These are phyloP conservation scores for Backusella morwellensis DNA, from an alignment of 192 early-diverging fungal species.

Conservation along the genomic window DNA sequence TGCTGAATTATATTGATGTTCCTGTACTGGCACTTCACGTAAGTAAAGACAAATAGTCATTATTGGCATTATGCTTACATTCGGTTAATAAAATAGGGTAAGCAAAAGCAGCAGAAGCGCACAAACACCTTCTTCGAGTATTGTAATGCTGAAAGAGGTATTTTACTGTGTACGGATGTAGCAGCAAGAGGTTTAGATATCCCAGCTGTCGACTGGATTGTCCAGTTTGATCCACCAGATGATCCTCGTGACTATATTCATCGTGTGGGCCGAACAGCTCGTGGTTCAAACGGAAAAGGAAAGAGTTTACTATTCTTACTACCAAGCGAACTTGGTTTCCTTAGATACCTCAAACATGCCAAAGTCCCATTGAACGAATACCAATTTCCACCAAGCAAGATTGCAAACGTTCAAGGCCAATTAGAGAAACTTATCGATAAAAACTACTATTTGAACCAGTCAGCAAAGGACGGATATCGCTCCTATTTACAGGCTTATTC, in stretches of 20 bases:
- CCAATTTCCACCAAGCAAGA: constrained; percentile 93
- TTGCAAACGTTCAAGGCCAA: constrained; percentile 94
- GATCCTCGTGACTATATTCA: constrained; percentile 98
- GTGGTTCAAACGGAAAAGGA: constrained; percentile 78
- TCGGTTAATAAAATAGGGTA: constrained; percentile 47
- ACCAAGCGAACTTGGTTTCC: constrained; percentile 91
- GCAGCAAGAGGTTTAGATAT: constrained; percentile 98
- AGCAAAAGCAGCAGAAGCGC: constrained; percentile 98
- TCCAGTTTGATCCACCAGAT: constrained; percentile 99
- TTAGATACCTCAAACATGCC: constrained; percentile 96
- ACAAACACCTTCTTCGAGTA: constrained; percentile 99
- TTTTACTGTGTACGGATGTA: constrained; percentile 95
- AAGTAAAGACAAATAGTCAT: constrained; percentile 26
- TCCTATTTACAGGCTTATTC: constrained; percentile 96
- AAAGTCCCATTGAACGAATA: constrained; percentile 99
- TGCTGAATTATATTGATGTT: constrained; percentile 99
- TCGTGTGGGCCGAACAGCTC: constrained; percentile 94
- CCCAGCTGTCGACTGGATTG: constrained; percentile 98
- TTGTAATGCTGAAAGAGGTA: constrained; percentile 92
- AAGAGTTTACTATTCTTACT: constrained; percentile 93
- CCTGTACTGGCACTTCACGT: constrained; percentile 96
- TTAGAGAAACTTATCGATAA: constrained; percentile 90
- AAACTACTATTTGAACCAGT: constrained; percentile 97
- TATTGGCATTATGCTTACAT: not conserved
- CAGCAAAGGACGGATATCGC: constrained; percentile 95